Evolutionary conservation across 2,329 filamentous ascomycete genomes (phyloP).

Genomic region (Penicillium sp.): DNA sequence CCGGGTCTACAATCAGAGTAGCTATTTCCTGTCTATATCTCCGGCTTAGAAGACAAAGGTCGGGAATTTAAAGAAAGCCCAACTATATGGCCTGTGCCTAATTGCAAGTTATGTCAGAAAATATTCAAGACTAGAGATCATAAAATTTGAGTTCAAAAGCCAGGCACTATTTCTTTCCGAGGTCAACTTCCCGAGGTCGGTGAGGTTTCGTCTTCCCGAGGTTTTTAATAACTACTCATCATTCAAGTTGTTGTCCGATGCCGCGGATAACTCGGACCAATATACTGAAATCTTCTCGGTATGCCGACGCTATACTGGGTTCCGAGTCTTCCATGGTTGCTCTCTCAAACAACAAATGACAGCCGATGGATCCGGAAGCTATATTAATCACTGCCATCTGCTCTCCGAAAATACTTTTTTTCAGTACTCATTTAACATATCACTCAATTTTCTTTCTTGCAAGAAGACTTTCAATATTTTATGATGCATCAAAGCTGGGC

Average conservation of each 20-base stretch:
- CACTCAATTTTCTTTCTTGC: not conserved
- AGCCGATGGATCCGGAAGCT: too few relatives aligned
- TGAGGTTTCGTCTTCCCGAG: not conserved
- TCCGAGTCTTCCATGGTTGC: not conserved
- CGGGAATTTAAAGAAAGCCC: too few relatives aligned
- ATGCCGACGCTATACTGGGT: not conserved
- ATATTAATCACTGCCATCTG: not conserved
- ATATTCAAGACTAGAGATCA: not conserved
- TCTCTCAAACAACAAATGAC: not conserved
- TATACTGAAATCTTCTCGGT: not conserved
- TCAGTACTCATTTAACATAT: not conserved
- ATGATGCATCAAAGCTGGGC: slow-evolving; percentile 28
- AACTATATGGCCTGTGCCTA: too few relatives aligned
- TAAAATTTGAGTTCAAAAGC: not conserved
- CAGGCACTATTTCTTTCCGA: not conserved
- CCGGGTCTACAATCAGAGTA: too few relatives aligned
- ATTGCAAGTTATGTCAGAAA: too few relatives aligned
- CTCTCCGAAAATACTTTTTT: not conserved
- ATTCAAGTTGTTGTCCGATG: too few relatives aligned
- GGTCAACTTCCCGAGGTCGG: not conserved
- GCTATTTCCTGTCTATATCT: too few relatives aligned
- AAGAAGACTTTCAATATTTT: slow-evolving; percentile 23
- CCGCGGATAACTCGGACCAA: not conserved
- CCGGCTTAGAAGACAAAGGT: too few relatives aligned
- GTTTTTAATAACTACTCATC: not conserved